These are phyloP conservation scores for Dendrobium officinale DNA, from an alignment of 106 monocot genomes.

Conservation along the genomic window DNA sequence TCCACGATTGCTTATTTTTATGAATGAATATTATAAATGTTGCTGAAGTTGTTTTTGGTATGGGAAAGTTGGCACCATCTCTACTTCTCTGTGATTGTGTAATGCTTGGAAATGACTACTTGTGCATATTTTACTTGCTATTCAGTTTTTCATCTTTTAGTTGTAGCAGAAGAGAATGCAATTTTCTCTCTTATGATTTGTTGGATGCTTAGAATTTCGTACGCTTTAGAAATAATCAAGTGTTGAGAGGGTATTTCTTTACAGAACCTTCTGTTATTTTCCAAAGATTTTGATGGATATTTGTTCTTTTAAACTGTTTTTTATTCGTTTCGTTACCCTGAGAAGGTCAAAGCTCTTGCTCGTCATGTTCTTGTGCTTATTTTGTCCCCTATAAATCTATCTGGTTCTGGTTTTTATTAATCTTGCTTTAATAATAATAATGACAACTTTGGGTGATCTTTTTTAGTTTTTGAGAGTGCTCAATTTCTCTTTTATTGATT, in stretches of 20 bases:
- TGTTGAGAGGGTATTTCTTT: too few relatives aligned
- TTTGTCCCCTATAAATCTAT: background rate
- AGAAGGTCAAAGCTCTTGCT: background rate
- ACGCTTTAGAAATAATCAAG: too few relatives aligned
- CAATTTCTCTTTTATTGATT: background rate
- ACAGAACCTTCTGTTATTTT: too few relatives aligned
- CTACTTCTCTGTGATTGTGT: background rate
- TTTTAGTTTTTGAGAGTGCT: background rate
- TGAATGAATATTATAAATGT: background rate
- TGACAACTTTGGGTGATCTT: background rate
- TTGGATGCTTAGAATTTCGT: too few relatives aligned
- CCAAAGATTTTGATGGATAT: background rate
- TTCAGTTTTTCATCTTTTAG: too few relatives aligned
- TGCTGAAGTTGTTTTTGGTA: background rate
- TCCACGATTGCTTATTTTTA: background rate
- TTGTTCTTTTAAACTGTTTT: background rate
- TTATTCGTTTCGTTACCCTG: background rate
- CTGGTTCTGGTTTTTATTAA: constrained; percentile 1
- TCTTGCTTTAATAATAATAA: background rate
- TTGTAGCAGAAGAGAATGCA: background rate
- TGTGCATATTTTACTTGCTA: background rate
- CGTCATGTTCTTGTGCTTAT: too few relatives aligned
- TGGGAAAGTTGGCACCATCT: background rate
- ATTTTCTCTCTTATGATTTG: too few relatives aligned
- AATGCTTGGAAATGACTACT: background rate